Percentiles rank a stretch among this genome's conserved stretches.
These are phyloP conservation scores for Herpotrichia juniperi DNA, from an alignment of 2,329 filamentous ascomycete genomes.

Conservation along the genomic window DNA sequence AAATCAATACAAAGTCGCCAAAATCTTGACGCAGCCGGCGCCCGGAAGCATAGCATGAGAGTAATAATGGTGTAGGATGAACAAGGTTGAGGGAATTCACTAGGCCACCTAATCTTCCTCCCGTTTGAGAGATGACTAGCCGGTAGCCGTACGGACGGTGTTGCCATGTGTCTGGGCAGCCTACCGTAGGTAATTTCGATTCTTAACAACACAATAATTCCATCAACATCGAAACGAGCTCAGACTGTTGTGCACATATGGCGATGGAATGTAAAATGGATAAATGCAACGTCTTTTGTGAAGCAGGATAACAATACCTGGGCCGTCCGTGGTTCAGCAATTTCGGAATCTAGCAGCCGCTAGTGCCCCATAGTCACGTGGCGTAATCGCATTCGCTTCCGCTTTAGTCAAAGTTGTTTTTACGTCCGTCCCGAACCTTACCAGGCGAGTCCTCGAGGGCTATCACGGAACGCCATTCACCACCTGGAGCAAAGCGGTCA, in stretches of 20 bases:
- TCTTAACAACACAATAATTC: neutral
- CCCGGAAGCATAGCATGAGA: neutral
- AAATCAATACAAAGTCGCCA: neutral
- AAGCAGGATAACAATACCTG: too few relatives aligned
- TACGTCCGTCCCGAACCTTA: neutral
- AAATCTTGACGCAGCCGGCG: neutral
- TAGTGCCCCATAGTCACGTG: too few relatives aligned
- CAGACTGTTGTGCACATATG: too few relatives aligned
- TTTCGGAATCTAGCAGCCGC: too few relatives aligned
- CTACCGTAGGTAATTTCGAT: neutral
- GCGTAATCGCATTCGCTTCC: neutral
- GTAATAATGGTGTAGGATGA: constrained; percentile 2
- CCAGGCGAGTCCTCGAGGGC: neutral
- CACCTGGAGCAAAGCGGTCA: neutral
- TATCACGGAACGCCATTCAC: neutral
- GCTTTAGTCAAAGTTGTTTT: neutral
- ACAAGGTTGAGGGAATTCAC: constrained; percentile 6
- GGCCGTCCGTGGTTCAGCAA: too few relatives aligned
- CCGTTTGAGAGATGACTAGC: constrained; percentile 1
- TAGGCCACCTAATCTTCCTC: constrained; percentile 9
- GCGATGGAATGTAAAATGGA: too few relatives aligned
- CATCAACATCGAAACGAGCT: neutral
- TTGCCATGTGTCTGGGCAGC: neutral
- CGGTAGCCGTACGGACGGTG: neutral
- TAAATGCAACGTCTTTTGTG: too few relatives aligned